Percentiles rank a stretch among this genome's conserved stretches.
Conservation (phyloP, 2,329 filamentous ascomycete genomes). For the Thelonectria rubi region DNA sequence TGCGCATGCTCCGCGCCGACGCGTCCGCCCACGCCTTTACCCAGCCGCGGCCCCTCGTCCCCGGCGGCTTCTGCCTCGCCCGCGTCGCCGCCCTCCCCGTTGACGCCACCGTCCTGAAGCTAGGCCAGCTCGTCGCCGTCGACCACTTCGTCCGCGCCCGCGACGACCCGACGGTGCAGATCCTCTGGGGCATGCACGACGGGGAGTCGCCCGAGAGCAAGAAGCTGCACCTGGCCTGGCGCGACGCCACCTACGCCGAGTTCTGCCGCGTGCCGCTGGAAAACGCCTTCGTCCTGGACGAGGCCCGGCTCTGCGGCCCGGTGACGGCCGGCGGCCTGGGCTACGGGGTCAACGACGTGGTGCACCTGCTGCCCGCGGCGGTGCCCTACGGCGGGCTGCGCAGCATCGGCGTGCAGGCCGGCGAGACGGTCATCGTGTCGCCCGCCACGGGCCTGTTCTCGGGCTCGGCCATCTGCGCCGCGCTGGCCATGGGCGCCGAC, state of each 20-base stretch:
- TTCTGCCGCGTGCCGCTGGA: conserved; percentile 47
- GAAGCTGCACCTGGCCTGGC: conserved; percentile 44
- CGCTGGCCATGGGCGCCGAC: conserved; percentile 59
- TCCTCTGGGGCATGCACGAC: conserved; percentile 45
- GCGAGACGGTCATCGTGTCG: conserved; percentile 58
- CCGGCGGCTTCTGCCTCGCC: conserved; percentile 48
- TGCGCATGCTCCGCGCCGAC: conserved; percentile 28
- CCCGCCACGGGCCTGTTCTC: conserved; percentile 62
- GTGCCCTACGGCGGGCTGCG: conserved; percentile 57
- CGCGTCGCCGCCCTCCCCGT: conserved; percentile 48
- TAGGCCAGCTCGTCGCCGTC: conserved; percentile 47
- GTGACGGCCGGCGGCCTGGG: conserved; percentile 43
- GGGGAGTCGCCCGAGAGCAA: conserved; percentile 40
- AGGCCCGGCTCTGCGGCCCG: conserved; percentile 39
- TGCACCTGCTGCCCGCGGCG: conserved; percentile 46
- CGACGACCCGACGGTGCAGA: conserved; percentile 43
- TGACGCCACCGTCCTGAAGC: conserved; percentile 45
- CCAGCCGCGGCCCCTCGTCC: conserved; percentile 45
- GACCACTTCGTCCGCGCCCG: conserved; percentile 45
- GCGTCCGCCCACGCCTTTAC: conserved; percentile 25
- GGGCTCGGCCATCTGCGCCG: conserved; percentile 56
- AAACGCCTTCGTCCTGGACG: conserved; percentile 46
- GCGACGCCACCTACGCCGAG: conserved; percentile 45
- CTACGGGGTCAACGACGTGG: conserved; percentile 52
- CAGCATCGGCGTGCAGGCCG: conserved; percentile 53